phyloP scores from a whole-genome alignment of 2,329 filamentous ascomycete genomes.

The Chaetomiaceae sp. region DNA sequence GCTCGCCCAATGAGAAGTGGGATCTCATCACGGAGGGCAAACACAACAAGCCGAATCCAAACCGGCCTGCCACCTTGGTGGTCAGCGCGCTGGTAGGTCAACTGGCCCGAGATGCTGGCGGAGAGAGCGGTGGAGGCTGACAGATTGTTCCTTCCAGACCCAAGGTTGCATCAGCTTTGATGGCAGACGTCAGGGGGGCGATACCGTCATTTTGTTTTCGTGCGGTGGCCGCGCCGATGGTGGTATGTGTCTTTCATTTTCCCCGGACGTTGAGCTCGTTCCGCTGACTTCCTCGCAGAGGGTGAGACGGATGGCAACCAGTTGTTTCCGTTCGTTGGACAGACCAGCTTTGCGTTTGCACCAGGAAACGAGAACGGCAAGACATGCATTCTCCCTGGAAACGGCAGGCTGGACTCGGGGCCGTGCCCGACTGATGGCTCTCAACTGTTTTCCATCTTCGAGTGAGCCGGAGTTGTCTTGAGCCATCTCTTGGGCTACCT shows the following conservation, averaged over 20 bases:
- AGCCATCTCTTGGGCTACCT: background rate
- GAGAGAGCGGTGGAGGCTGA: background rate
- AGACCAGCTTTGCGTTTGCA: conserved; percentile 39
- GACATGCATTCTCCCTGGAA: conserved; percentile 40
- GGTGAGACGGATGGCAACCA: conserved; percentile 45
- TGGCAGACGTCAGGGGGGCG: conserved; percentile 37
- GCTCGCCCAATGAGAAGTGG: conserved; percentile 44
- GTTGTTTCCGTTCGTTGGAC: conserved; percentile 43
- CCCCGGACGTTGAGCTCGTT: background rate
- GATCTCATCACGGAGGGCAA: conserved; percentile 46
- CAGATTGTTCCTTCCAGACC: conserved; percentile 11
- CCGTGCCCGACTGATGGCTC: conserved; percentile 30
- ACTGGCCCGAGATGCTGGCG: background rate
- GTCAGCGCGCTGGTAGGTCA: conserved; percentile 43
- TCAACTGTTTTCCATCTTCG: conserved; percentile 31
- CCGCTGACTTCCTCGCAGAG: conserved; percentile 28
- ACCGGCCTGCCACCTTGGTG: conserved; percentile 35
- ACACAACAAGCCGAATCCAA: conserved; percentile 42
- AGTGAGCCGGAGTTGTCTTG: conserved; percentile 5
- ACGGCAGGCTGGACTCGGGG: conserved; percentile 29
- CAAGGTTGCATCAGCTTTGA: conserved; percentile 51
- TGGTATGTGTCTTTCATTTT: conserved; percentile 28
- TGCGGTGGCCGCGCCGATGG: conserved; percentile 49
- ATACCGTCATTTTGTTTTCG: conserved; percentile 47
- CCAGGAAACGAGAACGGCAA: conserved; percentile 40